Base-by-base conservation (phyloP, 2,329 filamentous ascomycete species). In the Aspergillus sclerotialis region DNA sequence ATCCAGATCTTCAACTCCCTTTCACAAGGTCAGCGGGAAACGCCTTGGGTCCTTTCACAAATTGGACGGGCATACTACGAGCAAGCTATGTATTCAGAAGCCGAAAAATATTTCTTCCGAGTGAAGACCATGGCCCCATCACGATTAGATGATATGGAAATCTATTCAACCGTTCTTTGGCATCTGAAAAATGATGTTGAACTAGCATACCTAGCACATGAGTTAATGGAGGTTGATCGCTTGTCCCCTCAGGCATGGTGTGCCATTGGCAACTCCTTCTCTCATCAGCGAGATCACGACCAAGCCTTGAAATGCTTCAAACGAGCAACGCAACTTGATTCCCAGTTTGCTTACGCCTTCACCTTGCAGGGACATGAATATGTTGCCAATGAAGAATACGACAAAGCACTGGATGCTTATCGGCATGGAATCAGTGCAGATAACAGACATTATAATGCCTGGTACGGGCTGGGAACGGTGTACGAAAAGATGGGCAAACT, bases 141-240 rank as follows among this genome's bases (percentile, higher is more conserved):
- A 1, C 79, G 86, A 4, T 72, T 93, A 28, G 84, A 94, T 55
- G 89, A 95, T 53, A 95, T 96, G 89, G 92, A 98, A 56, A 81
- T 96, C 23, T 98, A 94, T 63, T 96, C 90, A 10, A 98, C 92
- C 1, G 82, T 94, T n/a, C 73, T 98, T n/a, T 98, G 93, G 92
- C 89, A 95, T 60, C 68, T 95, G 42, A 94, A 94, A 61, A 82
- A 84, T 43, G 90, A 95, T 54, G 84, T 88, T 0, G 86, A 95
- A 41, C 72, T 98, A 14, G 89, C 90, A 1, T 94, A 92, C 61
- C 72, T 98, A 17, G 87, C 90, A 0, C 90, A 96, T 53, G 86
- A 93, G 51, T 72, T 96, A 26, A 76, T 94, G 33, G 90, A 95
- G 45, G 71, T 84, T 11, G 84, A 88, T 39, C 92, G 89, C 66